Evolutionary conservation across 2,329 filamentous ascomycete genomes (phyloP).

Genomic region (Pezicula radicicola): DNA sequence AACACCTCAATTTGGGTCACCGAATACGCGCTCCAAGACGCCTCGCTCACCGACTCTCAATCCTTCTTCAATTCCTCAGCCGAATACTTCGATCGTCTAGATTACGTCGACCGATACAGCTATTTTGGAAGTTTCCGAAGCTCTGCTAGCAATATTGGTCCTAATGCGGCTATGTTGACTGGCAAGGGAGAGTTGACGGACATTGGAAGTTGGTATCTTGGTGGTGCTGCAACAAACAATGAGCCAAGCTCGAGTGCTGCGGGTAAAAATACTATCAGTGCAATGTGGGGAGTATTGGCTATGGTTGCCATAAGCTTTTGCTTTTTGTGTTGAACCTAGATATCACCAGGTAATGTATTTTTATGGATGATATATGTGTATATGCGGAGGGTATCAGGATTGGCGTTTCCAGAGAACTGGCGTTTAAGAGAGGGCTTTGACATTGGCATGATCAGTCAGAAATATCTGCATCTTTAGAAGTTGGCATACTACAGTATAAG

Average conservation of each 20-base stretch:
- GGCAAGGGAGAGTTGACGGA: constrained; percentile 67
- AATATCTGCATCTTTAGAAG: too few species aligned
- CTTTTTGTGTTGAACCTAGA: background rate
- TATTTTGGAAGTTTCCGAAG: constrained; percentile 76
- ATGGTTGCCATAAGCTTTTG: background rate
- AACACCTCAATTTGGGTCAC: constrained; percentile 71
- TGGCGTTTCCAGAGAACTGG: too few species aligned
- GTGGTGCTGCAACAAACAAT: constrained; percentile 44
- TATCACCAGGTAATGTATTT: too few species aligned
- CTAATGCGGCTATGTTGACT: constrained; percentile 69
- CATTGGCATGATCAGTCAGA: too few species aligned
- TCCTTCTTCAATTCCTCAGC: constrained; percentile 65
- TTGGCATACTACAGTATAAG: too few species aligned
- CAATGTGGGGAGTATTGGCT: background rate
- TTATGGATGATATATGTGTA: too few species aligned
- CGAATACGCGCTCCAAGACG: constrained; percentile 63
- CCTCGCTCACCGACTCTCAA: constrained; percentile 56
- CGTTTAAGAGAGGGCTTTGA: too few species aligned
- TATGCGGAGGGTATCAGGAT: too few species aligned
- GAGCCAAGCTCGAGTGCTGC: constrained; percentile 8
- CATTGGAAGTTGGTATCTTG: constrained; percentile 76
- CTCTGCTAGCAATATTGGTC: constrained; percentile 68
- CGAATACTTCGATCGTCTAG: constrained; percentile 63
- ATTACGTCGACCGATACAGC: constrained; percentile 64
- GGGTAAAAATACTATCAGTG: background rate